Evolutionary conservation across 1,284 basidiomycete genomes (phyloP), one percentile per base, ranked within the genome.

Genomic region (Cryptococcus sp.): DNA sequence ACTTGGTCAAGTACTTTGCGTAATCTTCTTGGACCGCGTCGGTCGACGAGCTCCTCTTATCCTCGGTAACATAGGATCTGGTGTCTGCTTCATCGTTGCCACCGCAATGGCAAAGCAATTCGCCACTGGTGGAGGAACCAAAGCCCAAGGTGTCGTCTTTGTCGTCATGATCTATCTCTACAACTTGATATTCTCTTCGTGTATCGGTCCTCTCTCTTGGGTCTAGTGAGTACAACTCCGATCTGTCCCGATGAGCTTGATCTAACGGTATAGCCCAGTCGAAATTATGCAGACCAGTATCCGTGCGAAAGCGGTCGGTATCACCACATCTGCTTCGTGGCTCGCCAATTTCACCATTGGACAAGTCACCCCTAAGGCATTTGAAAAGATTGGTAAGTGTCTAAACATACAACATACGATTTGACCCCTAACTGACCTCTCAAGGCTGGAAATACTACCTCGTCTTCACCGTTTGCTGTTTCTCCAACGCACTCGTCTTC

Each of bases 391-490:
- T 41, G 64, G 54, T 56, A 39, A 43, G 54, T 36, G 16, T 3
- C 18, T 18, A 9, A 21, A 1, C 9, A 16, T 18, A 7, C 3
- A 9, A 23, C 46, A 18, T 45, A 24, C 14, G 9, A 5, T 14
- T 23, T 36, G 16, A 24, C 4, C 9, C 31, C 21, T 3, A 36
- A 25, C n/a, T 31, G 41, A 39, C 49, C 46, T n/a, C 2, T 41
- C 7, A 18, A 56, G 63, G 69, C 13, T 77, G 74, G 74, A 61
- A 60, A 45, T 74, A 75, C 65, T 78, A 77, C 66, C 74, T 84
- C 45, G 79, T 83, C 21, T 84, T 84, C 51, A 81, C 81, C 1
- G 79, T 85, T 47, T 82, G 80, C 62, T 76, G 79, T 4, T 80
- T 82, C 67, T 80, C 81, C 7, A 83, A 83, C 60, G 81, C 82